Evolutionary conservation across 2,329 filamentous ascomycete genomes (phyloP), one percentile per base, ranked within the genome.

Genomic region (Orbilia quercus): DNA sequence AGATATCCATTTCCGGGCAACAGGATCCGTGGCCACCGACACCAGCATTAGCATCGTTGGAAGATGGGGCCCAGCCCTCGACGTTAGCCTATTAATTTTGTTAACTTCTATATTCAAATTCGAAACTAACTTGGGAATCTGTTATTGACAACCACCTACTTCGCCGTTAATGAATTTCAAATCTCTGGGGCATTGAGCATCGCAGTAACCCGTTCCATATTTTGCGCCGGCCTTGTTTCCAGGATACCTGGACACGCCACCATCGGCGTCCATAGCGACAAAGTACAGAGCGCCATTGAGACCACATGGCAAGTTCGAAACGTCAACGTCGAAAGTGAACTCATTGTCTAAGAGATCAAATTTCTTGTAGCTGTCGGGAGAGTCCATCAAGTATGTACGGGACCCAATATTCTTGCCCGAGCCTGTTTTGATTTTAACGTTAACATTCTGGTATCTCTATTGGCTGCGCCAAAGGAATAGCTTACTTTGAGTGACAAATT

Each of bases 291-390:
- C 89, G 62, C 89, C 89, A 80, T 91, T 91, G 70, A 91, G 81
- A 67, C 89, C 89, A 77, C 89, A 91, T 70, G 86, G 85, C n/a
- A 90, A 82, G 76, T 84, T 84, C 31, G 88, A 89, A 44, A 90
- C 85, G 78, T 91, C 89, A n/a, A 90, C 88, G 63, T 90, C 88
- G 73, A 91, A 90, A 57, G 87, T 88, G 81, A 91, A 87, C 80
- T 91, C 89, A 77, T 88, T 85, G 80, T 87, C 87, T 57, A 87
- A 82, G 70, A 91, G 83, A 72, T 86, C 84, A 81, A 90, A 88
- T 78, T 84, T 84, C 81, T 90, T 82, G 80, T 91, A 91, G 74
- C 84, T 85, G 75, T 82, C 82, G 38, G 88, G 84, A 57, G 83
- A 82, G 76, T 77, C 81, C 82, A 90, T 85, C 72, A 90, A 83